These are phyloP conservation scores for Plantago elongata DNA, from an alignment of 257 asterid species.

Conservation along the genomic window DNA sequence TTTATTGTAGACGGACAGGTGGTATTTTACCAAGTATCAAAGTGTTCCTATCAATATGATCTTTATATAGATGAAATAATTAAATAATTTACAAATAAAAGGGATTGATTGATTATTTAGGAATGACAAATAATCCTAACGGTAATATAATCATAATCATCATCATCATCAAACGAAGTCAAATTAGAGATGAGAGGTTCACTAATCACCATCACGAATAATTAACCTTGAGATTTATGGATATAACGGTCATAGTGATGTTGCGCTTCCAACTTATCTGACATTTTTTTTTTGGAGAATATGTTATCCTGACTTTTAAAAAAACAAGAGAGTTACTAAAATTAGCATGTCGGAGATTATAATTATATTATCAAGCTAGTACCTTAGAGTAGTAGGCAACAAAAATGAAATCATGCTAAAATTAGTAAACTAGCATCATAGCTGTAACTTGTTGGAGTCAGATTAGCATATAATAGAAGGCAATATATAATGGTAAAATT, in stretches of 20 bases:
- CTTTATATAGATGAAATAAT: too few species aligned
- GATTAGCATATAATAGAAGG: not conserved
- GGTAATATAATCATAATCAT: not conserved
- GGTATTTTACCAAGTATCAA: too few species aligned
- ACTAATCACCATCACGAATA: not conserved
- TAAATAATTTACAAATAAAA: too few species aligned
- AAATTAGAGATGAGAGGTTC: not conserved
- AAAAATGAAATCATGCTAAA: not conserved
- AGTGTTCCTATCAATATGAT: too few species aligned
- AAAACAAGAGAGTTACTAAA: not conserved
- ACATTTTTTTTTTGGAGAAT: too few species aligned
- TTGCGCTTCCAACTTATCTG: too few species aligned
- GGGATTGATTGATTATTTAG: not conserved
- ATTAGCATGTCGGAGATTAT: conserved; percentile 5
- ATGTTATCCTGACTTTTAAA: too few species aligned
- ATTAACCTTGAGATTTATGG: not conserved
- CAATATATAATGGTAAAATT: too few species aligned
- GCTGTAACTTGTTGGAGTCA: conserved; percentile 7
- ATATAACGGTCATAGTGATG: too few species aligned
- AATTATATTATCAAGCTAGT: not conserved
- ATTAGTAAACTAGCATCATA: not conserved
- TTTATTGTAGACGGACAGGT: too few species aligned
- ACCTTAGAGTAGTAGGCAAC: conserved; percentile 2
- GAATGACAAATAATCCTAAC: not conserved
- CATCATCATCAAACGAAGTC: not conserved